Percentiles rank a stretch among this genome's conserved stretches.
Conservation (phyloP, 2,329 filamentous ascomycete species). For the Diaporthe citrichinensis region DNA sequence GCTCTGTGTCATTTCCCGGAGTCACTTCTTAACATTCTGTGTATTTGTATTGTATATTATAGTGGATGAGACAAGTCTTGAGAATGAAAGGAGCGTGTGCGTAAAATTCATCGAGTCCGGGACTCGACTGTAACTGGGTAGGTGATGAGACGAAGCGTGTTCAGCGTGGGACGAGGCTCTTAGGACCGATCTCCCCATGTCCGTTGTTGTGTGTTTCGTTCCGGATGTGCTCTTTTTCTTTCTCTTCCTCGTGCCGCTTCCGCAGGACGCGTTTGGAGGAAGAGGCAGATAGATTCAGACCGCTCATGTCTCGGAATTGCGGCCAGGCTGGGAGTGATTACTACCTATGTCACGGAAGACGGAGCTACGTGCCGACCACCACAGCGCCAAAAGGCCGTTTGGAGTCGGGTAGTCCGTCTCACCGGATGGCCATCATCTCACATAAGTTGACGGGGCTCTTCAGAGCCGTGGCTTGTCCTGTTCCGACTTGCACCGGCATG, state of each 20-base stretch:
- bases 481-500: not conserved
- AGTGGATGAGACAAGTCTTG: not conserved
- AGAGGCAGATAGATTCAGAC: too few relatives aligned
- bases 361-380: not conserved
- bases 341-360: not conserved
- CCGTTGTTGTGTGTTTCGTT: not conserved
- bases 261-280: not conserved
- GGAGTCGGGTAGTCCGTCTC: not conserved
- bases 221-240: not conserved
- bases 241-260: too few relatives aligned
- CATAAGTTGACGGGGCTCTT: not conserved
- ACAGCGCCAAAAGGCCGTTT: not conserved
- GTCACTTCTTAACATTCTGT: slow-evolving; percentile 1
- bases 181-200: not conserved
- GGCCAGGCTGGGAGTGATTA: not conserved
- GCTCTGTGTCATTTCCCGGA: not conserved
- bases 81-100: not conserved
- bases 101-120: not conserved
- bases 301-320: not conserved
- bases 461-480: not conserved
- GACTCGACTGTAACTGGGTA: not conserved
- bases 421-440: too few relatives aligned
- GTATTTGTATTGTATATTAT: slow-evolving; percentile 29
- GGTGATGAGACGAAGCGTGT: not conserved
- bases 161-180: not conserved